Base-by-base conservation (phyloP, 2,329 filamentous ascomycete species). In the Sarocladium brachiariae region DNA sequence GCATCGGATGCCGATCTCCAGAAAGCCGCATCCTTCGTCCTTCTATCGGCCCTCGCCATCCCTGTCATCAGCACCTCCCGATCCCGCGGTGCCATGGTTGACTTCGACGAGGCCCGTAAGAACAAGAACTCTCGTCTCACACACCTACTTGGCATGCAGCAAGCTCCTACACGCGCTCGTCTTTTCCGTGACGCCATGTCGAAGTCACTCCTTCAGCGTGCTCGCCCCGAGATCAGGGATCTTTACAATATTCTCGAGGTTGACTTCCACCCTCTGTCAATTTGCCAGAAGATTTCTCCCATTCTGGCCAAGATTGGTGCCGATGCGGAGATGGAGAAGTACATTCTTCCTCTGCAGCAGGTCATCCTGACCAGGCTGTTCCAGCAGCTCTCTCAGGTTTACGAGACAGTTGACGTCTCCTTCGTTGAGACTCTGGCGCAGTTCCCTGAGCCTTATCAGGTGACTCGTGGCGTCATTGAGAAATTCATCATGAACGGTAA, bases 401-500 rank as follows among this genome's bases (percentile, higher is more conserved):
- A 99, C 72, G 95, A 97, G 71, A 96, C 93, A 41, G 92, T 99
- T 51, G 90, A 97, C 67, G 80, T 99, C 54, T 81, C 83, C 61
- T 97, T 97, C 61, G 92, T 99, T 43, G 86, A 96, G 68, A 85
- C 88, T 63, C 86, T 99, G 50, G 93, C 93, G 55, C 81, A 93
- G 64, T 99, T 99, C 78, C 93, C 93, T 9, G 91, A 95, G 66
- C 89, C 93, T 37, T 97, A 95, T 80, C 87, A 96, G 72, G 90
- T 97, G 58, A 87, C 81, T 56, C 84, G 87, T 50, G 83, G 86
- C 58, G 95, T 89, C 55, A 95, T 99, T 58, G 93, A 99, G 77
- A 99, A 97, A 75, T 99, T 99, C 78, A 97, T 99, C 78, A 99
- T 99, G 93, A 99, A 99, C 70, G 93, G 93, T 56, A 97, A 95